A percentile compares a stretch with the other conserved stretches of the same genome.
These are phyloP conservation scores for Aureobasidium uvarum DNA, from an alignment of 2,329 filamentous ascomycete species.

Conservation along the genomic window DNA sequence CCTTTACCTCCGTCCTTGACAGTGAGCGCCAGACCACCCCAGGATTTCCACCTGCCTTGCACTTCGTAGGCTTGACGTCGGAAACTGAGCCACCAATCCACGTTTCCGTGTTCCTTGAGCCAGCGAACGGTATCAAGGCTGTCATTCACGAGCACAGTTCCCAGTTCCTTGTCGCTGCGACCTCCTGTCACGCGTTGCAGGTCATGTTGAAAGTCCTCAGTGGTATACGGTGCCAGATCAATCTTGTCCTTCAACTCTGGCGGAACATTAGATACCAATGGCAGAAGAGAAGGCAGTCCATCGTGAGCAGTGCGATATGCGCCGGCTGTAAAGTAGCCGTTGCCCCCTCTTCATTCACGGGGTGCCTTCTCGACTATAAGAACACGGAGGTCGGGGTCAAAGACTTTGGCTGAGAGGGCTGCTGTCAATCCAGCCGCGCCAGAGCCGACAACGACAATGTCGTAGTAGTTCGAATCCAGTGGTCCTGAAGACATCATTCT, in stretches of 20 bases:
- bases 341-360: slow-evolving; percentile 60
- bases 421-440: slow-evolving; percentile 65
- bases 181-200: slow-evolving; percentile 57
- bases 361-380: slow-evolving; percentile 62
- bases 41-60: slow-evolving; percentile 61
- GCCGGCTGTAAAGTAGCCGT: slow-evolving; percentile 64
- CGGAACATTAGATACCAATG: slow-evolving; percentile 60
- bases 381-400: slow-evolving; percentile 41
- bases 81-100: slow-evolving; percentile 48
- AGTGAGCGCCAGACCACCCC: slow-evolving; percentile 63
- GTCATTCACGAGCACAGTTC: slow-evolving; percentile 48
- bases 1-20: slow-evolving; percentile 61
- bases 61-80: slow-evolving; percentile 62
- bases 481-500: neutral
- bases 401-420: slow-evolving; percentile 55
- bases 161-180: slow-evolving; percentile 53
- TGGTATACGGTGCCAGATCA: slow-evolving; percentile 59
- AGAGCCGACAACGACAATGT: slow-evolving; percentile 58
- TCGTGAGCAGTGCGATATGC: slow-evolving; percentile 59
- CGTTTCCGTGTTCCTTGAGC: slow-evolving; percentile 43
- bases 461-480: slow-evolving; percentile 29
- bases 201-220: slow-evolving; percentile 55
- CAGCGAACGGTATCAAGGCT: slow-evolving; percentile 35
- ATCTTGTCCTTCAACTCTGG: slow-evolving; percentile 50
- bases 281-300: slow-evolving; percentile 58